phyloP scores from a whole-genome alignment of 805 yeast genomes.

The Wickerhamomyces tratensis region DNA sequence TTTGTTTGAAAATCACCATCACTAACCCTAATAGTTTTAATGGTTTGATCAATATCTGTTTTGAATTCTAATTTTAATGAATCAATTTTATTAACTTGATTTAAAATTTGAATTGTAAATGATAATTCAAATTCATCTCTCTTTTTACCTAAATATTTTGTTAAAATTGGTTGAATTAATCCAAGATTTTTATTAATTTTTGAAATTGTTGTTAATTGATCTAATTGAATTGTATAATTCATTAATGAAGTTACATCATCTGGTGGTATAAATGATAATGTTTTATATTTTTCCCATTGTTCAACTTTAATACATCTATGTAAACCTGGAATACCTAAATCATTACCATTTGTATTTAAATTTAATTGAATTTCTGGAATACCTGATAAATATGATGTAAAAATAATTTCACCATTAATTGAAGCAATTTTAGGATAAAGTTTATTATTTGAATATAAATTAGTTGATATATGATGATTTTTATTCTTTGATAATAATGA shows the following conservation, averaged over 20 bases:
- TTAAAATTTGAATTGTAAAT: slow-evolving; percentile 24
- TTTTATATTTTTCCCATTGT: slow-evolving; percentile 35
- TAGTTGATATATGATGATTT: too few species aligned
- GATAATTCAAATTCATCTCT: slow-evolving; percentile 30
- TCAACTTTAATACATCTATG: slow-evolving; percentile 59
- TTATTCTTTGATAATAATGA: too few species aligned
- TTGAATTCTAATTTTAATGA: slow-evolving; percentile 33
- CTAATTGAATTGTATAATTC: slow-evolving; percentile 52
- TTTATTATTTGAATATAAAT: slow-evolving; percentile 14
- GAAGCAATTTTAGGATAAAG: slow-evolving; percentile 37
- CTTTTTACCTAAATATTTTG: slow-evolving; percentile 23
- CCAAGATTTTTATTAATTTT: slow-evolving; percentile 14
- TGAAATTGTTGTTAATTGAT: slow-evolving; percentile 11
- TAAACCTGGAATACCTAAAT: slow-evolving; percentile 49
- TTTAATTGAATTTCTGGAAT: slow-evolving; percentile 59
- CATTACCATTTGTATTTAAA: slow-evolving; percentile 36
- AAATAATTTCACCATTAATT: slow-evolving; percentile 54
- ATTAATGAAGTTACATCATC: slow-evolving; percentile 65
- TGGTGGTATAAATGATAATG: slow-evolving; percentile 72
- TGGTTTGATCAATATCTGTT: slow-evolving; percentile 17
- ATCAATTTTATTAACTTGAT: slow-evolving; percentile 37
- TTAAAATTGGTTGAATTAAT: slow-evolving; percentile 19
- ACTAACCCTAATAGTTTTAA: slow-evolving; percentile 55
- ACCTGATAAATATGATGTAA: slow-evolving; percentile 68
- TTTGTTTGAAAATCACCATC: slow-evolving; percentile 66